phyloP scores from a whole-genome alignment of 257 asterid species.

The Knoxia roxburghii region DNA sequence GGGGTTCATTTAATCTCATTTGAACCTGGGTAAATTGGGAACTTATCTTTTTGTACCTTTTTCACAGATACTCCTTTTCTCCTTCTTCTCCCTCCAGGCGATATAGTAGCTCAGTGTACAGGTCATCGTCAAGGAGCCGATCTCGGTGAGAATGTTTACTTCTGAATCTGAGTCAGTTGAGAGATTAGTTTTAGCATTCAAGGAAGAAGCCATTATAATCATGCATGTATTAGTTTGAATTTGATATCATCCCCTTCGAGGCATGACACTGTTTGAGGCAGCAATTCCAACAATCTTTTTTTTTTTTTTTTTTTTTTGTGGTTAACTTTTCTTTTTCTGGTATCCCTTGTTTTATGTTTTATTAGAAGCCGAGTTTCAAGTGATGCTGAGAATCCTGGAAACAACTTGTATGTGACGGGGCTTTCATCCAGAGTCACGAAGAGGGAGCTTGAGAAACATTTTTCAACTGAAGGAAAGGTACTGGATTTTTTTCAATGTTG shows the following conservation, averaged over 20 bases:
- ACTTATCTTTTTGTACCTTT: not conserved
- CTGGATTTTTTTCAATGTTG: not conserved
- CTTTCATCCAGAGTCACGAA: conserved; percentile 62
- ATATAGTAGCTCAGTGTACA: conserved; percentile 46
- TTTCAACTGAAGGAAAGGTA: conserved; percentile 80
- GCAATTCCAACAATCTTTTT: too few relatives aligned
- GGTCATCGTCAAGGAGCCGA: conserved; percentile 61
- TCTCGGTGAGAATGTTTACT: conserved; percentile 48
- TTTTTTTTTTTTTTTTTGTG: too few relatives aligned
- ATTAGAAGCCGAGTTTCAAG: conserved; percentile 55
- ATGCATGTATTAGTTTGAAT: not conserved
- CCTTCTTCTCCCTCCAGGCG: conserved; percentile 45
- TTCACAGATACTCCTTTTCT: conserved; percentile 49
- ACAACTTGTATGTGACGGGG: conserved; percentile 88
- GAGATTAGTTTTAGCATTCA: not conserved
- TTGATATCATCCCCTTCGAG: too few relatives aligned
- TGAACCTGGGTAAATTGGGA: not conserved
- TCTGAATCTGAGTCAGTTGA: not conserved
- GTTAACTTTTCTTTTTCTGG: not conserved
- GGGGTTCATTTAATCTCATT: not conserved
- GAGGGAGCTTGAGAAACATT: conserved; percentile 71
- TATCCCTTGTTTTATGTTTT: not conserved
- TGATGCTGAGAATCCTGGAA: conserved; percentile 90
- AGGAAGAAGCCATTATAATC: not conserved
- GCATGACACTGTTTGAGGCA: too few relatives aligned